Evolutionary conservation across 2,329 filamentous ascomycete species (phyloP), one percentile per base, ranked within the genome.

Genomic region (Scortechinia acanthostroma): DNA sequence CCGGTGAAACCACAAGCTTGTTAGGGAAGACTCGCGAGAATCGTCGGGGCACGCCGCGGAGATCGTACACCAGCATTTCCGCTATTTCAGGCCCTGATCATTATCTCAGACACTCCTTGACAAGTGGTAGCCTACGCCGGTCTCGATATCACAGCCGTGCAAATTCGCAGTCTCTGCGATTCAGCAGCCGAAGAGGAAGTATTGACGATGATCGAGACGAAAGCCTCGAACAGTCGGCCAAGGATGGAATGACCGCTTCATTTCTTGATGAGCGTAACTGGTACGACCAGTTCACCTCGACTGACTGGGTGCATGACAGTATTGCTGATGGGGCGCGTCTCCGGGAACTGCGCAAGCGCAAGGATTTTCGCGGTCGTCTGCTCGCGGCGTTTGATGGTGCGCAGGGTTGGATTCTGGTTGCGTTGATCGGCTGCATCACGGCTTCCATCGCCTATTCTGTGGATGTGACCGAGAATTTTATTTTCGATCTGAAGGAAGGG

Each of bases 221-320:
- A 40, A 40, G 35, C 17, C 6, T 40, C 13, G 10, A 13, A 13
- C 35, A 13, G 20, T 40, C 35, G 10, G 6, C 17, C 10, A 40
- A 40, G 35, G 35, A 40, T 19, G 10, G 10, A 6, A 6, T 40
- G 17, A 40, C 35, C 6, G 35, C 35, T 10, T 40, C 35, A 17
- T 83, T 80, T 53, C 70, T 83, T 43, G 88, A 96, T 57, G 90
- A 97, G 53, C 83, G 93, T 48, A 86, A 94, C 6, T 97, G 93
- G 93, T 97, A 97, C 65, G 93, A 98, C 69, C 93, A 98, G 64
- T 95, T 95, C 58, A 95, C 90, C 4, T 95, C 88, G 4, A 96
- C 89, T 46, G 91, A 98, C 62, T 98, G 93, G 93, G 91, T 98
- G 1, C 91, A 95, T 60, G 93, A 98, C 63, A 91, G 86, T 61